phyloP scores from a whole-genome alignment of 768 basidiomycete genomes.

The Phanerochaete carnosa region DNA sequence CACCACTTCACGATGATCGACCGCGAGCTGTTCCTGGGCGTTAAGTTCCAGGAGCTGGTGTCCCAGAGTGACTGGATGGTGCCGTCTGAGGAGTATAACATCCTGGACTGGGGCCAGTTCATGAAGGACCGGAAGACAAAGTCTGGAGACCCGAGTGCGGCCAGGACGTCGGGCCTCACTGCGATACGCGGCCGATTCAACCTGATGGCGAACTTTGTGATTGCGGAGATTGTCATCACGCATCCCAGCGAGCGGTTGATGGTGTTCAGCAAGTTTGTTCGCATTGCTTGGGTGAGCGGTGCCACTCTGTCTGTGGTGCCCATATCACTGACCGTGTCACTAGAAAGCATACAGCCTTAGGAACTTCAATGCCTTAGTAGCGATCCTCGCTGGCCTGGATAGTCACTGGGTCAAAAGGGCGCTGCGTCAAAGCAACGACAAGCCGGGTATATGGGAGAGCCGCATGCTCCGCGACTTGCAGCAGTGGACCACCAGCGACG shows the following conservation, averaged over 20 bases:
- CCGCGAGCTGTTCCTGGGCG: slow-evolving; percentile 76
- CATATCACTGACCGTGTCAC: neutral
- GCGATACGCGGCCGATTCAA: slow-evolving; percentile 83
- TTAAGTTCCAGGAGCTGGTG: slow-evolving; percentile 89
- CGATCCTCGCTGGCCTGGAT: slow-evolving; percentile 74
- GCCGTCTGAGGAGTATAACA: slow-evolving; percentile 55
- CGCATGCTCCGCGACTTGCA: slow-evolving; percentile 74
- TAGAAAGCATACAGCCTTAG: slow-evolving; percentile 80
- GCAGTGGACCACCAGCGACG: slow-evolving; percentile 54
- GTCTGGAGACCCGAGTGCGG: slow-evolving; percentile 49
- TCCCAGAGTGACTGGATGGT: slow-evolving; percentile 61
- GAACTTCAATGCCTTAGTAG: slow-evolving; percentile 77
- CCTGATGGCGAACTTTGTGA: slow-evolving; percentile 75
- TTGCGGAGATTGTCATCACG: slow-evolving; percentile 79
- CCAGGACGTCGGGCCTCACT: slow-evolving; percentile 69
- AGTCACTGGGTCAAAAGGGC: slow-evolving; percentile 65
- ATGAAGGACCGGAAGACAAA: slow-evolving; percentile 74
- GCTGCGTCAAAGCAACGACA: slow-evolving; percentile 65
- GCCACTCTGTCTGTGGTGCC: neutral
- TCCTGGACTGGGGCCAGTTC: slow-evolving; percentile 82
- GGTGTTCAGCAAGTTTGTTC: slow-evolving; percentile 77
- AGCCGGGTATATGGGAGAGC: slow-evolving; percentile 65
- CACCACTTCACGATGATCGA: slow-evolving; percentile 87
- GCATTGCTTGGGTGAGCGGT: slow-evolving; percentile 74
- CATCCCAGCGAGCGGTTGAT: slow-evolving; percentile 58